These are phyloP conservation scores for Plectosphaerella cucumerina DNA, from an alignment of 2,329 filamentous ascomycete species.

Conservation along the genomic window DNA sequence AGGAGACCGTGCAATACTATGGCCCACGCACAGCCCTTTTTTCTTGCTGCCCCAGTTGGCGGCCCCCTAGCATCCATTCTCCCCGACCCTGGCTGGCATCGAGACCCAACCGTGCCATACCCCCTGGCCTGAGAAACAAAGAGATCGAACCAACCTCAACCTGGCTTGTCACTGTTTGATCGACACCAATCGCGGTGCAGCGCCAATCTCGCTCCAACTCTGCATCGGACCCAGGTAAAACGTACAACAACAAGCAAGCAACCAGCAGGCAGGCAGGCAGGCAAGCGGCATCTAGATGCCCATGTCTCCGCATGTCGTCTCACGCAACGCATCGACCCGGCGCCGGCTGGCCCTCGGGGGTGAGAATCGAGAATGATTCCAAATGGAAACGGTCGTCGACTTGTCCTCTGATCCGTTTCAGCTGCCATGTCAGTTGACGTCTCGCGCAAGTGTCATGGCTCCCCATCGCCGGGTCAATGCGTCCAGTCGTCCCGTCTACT, in stretches of 20 bases:
- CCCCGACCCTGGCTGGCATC: no score
- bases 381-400: neutral
- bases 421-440: neutral
- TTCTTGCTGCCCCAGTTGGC: no score
- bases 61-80: no score
- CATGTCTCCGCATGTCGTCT: no score
- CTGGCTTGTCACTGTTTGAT: slow-evolving; percentile 13
- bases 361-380: neutral
- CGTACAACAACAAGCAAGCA: slow-evolving; percentile 8
- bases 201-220: slow-evolving; percentile 7
- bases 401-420: neutral
- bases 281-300: no score
- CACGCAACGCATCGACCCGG: no score
- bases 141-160: neutral
- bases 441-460: neutral
- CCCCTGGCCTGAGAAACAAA: neutral
- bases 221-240: no score
- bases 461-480: neutral
- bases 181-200: slow-evolving; percentile 13
- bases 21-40: no score
- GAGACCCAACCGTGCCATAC: neutral
- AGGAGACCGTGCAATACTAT: no score
- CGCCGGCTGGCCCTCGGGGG: no score
- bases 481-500: neutral
- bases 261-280: slow-evolving; percentile 12